phyloP scores from a whole-genome alignment of 2,329 filamentous ascomycete genomes.

The Pseudogymnoascus sp. region DNA sequence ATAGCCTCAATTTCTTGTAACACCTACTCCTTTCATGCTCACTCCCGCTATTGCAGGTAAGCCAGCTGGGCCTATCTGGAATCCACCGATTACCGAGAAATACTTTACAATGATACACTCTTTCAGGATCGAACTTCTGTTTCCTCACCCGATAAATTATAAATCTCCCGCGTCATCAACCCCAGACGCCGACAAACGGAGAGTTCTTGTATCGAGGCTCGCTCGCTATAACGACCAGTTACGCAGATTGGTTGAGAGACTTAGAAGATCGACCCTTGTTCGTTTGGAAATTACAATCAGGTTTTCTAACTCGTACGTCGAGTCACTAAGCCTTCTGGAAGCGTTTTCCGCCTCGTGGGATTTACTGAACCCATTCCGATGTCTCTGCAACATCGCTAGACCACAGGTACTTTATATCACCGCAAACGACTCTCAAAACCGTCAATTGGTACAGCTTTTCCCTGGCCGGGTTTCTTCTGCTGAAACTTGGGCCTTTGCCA shows the following conservation, averaged over 20 bases:
- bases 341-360: conserved; percentile 5
- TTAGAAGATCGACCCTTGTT: conserved; percentile 10
- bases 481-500: conserved; percentile 7
- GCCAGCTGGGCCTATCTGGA: conserved; percentile 11
- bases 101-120: conserved; percentile 16
- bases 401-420: conserved; percentile 8
- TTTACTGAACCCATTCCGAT: conserved; percentile 12
- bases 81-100: conserved; percentile 10
- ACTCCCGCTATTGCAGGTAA: conserved; percentile 6
- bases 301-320: conserved; percentile 10
- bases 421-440: not conserved
- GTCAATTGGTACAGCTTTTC: conserved; percentile 9
- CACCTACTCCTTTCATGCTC: not conserved
- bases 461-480: conserved; percentile 4
- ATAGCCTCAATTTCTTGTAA: not conserved
- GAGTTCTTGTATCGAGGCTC: conserved; percentile 12
- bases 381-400: conserved; percentile 12
- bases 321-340: conserved; percentile 9
- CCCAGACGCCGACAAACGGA: not conserved
- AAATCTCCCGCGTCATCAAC: not conserved
- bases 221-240: conserved; percentile 16
- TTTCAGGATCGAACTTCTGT: conserved; percentile 12
- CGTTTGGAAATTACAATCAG: not conserved
- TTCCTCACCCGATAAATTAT: not conserved
- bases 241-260: conserved; percentile 15